Base-by-base conservation (phyloP, 2,329 filamentous ascomycete species). In the Eutypa lata region DNA sequence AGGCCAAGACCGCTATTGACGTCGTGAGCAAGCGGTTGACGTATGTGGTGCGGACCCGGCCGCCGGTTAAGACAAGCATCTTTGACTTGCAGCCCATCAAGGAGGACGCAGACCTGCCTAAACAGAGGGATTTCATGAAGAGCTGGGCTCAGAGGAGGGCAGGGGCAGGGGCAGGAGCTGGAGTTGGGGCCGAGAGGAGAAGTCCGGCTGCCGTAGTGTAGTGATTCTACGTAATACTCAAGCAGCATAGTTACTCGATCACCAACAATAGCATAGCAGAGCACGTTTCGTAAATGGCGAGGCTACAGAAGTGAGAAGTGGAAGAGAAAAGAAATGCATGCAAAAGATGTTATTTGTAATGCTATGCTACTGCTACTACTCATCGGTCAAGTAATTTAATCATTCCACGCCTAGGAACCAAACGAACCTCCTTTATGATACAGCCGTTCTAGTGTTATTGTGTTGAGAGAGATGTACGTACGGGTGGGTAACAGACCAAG, bases 1-100 rank as follows among this genome's bases (percentile, higher is more conserved):
- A 95, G 64, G 84, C 89, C 13, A 96, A 96, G 70, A 84, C 85
- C 50, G 78, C 80, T 11, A 76, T 96, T 38, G 88, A 95, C 62
- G 80, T 85, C 53, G 73, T 96, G n/a, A 80, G 86, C 53, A 84
- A 89, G 62, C 83, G 92, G 51, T 75, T 97, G 14, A 72, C 84
- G 46, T 85, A 88, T 65, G 80, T 83, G 2, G 86, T 93, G 47
- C 79, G 91, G 47, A 89, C 88, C 11, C 81, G 80, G 59, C 77
- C 75, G 45, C 78, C 74, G 48, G 76, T 75, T 11, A 83, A 79
- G 63, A 76, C 74, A 53, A 79, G 73, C 58, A 75, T 83, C 4
- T 83, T 80, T 58, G 76, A 77, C 26, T 22, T 71, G 3, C 62
- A 55, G 57, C 68, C 55, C 65, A 58, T 53, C 49, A 65, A 53